These are phyloP conservation scores for Penicillium coprophilum DNA, from an alignment of 495 filamentous ascomycete species.

Conservation along the genomic window DNA sequence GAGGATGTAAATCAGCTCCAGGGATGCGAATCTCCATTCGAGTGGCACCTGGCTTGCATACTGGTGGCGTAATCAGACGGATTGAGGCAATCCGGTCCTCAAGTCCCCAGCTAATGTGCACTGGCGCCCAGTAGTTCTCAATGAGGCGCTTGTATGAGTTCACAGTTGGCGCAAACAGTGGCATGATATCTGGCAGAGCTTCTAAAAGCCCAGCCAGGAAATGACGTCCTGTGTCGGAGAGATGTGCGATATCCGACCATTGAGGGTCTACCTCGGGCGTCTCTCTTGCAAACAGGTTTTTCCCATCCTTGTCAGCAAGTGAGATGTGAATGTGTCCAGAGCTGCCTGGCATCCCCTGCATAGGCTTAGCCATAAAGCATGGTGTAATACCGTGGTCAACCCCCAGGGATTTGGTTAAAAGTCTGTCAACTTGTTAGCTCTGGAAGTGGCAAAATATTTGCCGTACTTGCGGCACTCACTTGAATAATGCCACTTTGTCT, in stretches of 20 bases:
- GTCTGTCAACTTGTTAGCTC: constrained; percentile 36
- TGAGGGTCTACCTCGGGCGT: constrained; percentile 61
- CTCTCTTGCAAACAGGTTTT: constrained; percentile 76
- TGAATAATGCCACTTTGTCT: constrained; percentile 81
- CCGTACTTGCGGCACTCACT: constrained; percentile 45
- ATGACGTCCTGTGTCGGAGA: constrained; percentile 81
- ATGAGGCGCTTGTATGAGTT: constrained; percentile 95
- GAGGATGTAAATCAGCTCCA: constrained; percentile 84
- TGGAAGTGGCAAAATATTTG: neutral
- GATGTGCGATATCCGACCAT: constrained; percentile 67
- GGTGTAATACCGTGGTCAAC: constrained; percentile 81
- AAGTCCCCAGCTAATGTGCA: constrained; percentile 90
- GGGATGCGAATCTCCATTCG: constrained; percentile 85
- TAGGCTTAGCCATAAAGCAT: constrained; percentile 96
- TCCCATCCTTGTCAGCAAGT: constrained; percentile 54
- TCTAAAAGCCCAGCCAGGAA: constrained; percentile 87
- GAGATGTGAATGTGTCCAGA: constrained; percentile 91
- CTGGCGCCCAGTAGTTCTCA: constrained; percentile 96
- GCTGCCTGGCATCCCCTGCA: constrained; percentile 82
- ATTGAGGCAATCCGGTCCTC: constrained; percentile 90
- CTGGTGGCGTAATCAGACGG: constrained; percentile 79
- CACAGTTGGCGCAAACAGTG: constrained; percentile 82
- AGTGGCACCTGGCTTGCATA: constrained; percentile 70
- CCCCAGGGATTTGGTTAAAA: constrained; percentile 77
- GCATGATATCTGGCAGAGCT: constrained; percentile 90